Base-by-base conservation (phyloP, 2,329 filamentous ascomycete genomes). In the Colletotrichum salicis region DNA sequence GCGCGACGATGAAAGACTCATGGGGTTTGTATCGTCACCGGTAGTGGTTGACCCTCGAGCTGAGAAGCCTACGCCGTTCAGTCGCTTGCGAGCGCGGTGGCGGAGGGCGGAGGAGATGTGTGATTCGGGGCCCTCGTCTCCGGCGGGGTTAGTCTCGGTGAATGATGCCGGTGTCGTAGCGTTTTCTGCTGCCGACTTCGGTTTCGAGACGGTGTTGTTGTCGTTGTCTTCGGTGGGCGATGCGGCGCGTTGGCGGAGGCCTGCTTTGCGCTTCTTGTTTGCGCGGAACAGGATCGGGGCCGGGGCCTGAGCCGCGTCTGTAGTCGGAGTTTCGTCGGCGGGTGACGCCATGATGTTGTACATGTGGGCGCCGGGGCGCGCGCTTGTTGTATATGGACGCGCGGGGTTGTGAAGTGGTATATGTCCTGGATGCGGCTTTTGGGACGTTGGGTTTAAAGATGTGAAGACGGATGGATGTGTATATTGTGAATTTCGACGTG, bases 1-100 rank as follows among this genome's bases (percentile, higher is more conserved):
- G 48, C 65, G 60, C 8, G 70, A 71, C 19, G 58, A 55, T 15
- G 55, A 41, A 19, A 35, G 48, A 12, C 5, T 29, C 15, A 41
- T 80, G 33, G 80, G 56, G 78, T 77, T 41, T 74, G 74, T 6
- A 29, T 75, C 75, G 63, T 77, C 74, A 8, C 75, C 65, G 51
- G 76, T 74, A 5, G 78, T 78, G 10, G 75, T 12, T 4, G 54
- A 64, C 22, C 76, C 72, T 52, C 76, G 80, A 24, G 60, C 81
- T 62, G 84, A 82, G 76, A 92, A 91, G 55, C 84, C 88, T 8
- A 92, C 88, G 67, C 90, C 91, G 48, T 86, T 85, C 45, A 86
- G 77, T 59, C 85, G 84, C 29, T 82, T 80, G 74, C 84, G 86
- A 55, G 87, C 85, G 56, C 84, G 81, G 74, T 89, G 88, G 41